Conservation (phyloP, 2,329 filamentous ascomycete species). For the Trichoderma lentiforme region DNA sequence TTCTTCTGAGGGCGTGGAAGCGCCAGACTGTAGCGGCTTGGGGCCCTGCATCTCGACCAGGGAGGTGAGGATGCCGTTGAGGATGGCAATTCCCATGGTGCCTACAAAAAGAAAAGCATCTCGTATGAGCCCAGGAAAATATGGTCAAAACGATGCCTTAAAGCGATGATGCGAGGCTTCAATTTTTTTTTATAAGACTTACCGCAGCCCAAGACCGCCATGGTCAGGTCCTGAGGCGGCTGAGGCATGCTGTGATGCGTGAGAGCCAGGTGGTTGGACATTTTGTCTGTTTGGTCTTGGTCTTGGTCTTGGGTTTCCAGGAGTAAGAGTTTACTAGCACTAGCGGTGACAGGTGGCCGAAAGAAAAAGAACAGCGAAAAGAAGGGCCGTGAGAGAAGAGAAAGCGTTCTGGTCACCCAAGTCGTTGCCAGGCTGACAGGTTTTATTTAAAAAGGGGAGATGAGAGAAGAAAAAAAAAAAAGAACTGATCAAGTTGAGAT, state of each 20-base stretch:
- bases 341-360: constrained; percentile 13
- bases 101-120: constrained; percentile 44
- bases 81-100: constrained; percentile 81
- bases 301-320: neutral
- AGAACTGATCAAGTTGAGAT: neutral
- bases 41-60: constrained; percentile 52
- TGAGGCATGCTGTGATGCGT: constrained; percentile 34
- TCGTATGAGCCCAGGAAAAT: neutral
- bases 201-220: constrained; percentile 82
- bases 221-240: constrained; percentile 54
- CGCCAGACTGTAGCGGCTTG: constrained; percentile 45
- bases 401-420: neutral
- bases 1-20: constrained; percentile 45
- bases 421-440: neutral
- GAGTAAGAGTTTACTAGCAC: neutral
- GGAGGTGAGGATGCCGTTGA: constrained; percentile 73
- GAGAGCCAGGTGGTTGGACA: constrained; percentile 30
- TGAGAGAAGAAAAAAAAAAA: neutral
- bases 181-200: constrained; percentile 33
- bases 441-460: neutral
- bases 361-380: neutral
- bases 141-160: neutral
- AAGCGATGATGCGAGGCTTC: neutral
- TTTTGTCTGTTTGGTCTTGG: constrained; percentile 13
- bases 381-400: neutral